Percentiles rank a stretch among this genome's conserved stretches.
phyloP scores from a whole-genome alignment of 1,284 basidiomycete species.

The Ustilago hordei region DNA sequence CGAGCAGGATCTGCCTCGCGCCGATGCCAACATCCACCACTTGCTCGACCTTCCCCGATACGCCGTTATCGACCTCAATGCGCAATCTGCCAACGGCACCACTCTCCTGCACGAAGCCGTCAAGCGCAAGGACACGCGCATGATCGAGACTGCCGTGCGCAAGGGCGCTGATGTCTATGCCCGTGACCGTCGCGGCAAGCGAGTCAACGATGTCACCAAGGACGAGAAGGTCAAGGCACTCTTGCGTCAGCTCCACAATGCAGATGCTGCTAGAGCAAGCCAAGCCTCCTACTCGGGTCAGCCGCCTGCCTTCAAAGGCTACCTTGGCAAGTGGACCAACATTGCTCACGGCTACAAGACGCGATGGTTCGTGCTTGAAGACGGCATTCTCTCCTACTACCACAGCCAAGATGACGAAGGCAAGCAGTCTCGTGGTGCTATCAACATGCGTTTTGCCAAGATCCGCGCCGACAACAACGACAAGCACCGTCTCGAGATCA shows the following conservation, averaged over 20 bases:
- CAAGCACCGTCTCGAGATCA: constrained; percentile 84
- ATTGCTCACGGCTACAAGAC: constrained; percentile 90
- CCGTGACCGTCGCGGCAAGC: constrained; percentile 81
- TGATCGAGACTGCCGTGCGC: constrained; percentile 85
- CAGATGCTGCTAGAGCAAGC: constrained; percentile 72
- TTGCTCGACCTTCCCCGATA: constrained; percentile 54
- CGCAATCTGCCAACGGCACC: constrained; percentile 64
- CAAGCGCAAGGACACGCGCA: constrained; percentile 80
- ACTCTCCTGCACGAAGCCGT: constrained; percentile 90
- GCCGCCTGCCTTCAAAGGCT: constrained; percentile 65
- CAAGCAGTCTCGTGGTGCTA: constrained; percentile 86
- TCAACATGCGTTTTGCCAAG: constrained; percentile 84
- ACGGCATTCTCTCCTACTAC: constrained; percentile 82
- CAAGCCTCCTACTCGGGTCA: constrained; percentile 43
- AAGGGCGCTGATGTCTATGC: constrained; percentile 92
- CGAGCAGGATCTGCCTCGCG: constrained; percentile 64
- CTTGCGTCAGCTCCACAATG: constrained; percentile 76
- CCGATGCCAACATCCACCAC: constrained; percentile 73
- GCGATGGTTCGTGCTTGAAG: constrained; percentile 92
- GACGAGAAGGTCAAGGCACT: constrained; percentile 85
- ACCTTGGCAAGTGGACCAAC: constrained; percentile 84
- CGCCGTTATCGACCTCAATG: constrained; percentile 61
- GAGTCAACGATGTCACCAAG: constrained; percentile 78
- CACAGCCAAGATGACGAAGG: constrained; percentile 92
- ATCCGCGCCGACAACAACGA: constrained; percentile 71